A percentile compares a stretch with the other conserved stretches of the same genome.
Conservation (phyloP, 306 rosid genomes). For the Citrullus mucosospermus region DNA sequence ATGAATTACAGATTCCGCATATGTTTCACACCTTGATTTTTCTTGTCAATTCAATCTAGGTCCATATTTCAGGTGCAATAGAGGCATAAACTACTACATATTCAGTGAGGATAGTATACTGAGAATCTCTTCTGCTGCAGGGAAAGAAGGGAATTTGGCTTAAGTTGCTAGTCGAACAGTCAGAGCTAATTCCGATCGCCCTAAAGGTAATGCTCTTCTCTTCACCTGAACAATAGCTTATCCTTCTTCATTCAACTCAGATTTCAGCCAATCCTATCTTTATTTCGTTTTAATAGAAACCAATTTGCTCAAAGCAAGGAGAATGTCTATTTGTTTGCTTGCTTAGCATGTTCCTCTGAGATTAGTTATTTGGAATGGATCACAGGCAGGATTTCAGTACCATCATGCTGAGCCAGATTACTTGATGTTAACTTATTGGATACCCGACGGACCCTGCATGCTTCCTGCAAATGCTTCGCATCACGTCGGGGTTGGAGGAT, state of each 20-base stretch:
- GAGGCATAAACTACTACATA: background rate
- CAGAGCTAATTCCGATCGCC: constrained; percentile 70
- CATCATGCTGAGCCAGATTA: constrained; percentile 90
- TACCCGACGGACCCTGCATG: constrained; percentile 88
- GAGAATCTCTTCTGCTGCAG: constrained; percentile 26
- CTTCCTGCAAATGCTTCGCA: constrained; percentile 94
- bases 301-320: background rate
- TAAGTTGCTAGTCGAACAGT: constrained; percentile 54
- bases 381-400: constrained; percentile 82
- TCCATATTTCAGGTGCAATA: background rate
- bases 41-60: background rate
- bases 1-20: background rate
- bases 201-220: constrained; percentile 43
- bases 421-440: constrained; percentile 90
- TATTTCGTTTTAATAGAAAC: background rate
- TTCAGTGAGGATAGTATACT: background rate
- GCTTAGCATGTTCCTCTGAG: constrained; percentile 11
- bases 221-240: too few species aligned
- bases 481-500: constrained; percentile 94
- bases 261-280: background rate
- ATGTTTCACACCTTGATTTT: background rate
- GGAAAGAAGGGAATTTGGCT: constrained; percentile 98
- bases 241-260: background rate
- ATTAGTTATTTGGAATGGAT: constrained; percentile 11
- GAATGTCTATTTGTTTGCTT: background rate